Evolutionary conservation across 768 basidiomycete genomes (phyloP).

Genomic region (Agaricus subrufescens): DNA sequence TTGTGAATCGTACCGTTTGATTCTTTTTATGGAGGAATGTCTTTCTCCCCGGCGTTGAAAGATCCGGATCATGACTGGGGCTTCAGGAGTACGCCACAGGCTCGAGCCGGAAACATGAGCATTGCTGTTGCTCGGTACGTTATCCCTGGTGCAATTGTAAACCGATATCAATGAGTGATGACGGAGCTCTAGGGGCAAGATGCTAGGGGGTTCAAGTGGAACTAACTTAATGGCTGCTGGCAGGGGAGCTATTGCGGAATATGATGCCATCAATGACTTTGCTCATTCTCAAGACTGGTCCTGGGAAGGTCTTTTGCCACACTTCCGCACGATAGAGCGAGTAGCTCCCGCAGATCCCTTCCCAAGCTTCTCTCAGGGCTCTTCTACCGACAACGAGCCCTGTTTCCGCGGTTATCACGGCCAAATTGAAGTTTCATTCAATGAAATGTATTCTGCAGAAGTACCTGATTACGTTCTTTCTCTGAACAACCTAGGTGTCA

Average conservation of each 20-base stretch:
- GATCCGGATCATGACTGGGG: not conserved
- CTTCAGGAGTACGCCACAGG: not conserved
- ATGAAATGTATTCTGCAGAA: not conserved
- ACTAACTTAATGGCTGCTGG: not conserved
- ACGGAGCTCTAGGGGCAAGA: not conserved
- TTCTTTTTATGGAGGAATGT: too few relatives aligned
- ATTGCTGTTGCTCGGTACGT: not conserved
- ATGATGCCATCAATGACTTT: not conserved
- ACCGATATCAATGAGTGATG: not conserved
- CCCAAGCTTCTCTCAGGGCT: not conserved
- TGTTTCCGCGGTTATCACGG: not conserved
- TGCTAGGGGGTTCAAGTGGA: not conserved
- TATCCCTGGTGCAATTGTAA: not conserved
- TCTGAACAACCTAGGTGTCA: not conserved
- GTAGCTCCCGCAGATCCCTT: not conserved
- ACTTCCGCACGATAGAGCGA: not conserved
- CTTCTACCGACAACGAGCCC: not conserved
- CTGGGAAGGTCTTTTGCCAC: not conserved
- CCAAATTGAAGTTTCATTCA: not conserved
- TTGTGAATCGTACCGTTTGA: too few relatives aligned
- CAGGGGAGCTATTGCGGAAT: not conserved
- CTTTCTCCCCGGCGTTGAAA: too few relatives aligned
- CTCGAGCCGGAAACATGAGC: not conserved
- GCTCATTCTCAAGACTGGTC: not conserved
- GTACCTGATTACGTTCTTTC: not conserved